phyloP scores from a whole-genome alignment of 495 filamentous ascomycete genomes.

The Amphirosellinia nigrospora region DNA sequence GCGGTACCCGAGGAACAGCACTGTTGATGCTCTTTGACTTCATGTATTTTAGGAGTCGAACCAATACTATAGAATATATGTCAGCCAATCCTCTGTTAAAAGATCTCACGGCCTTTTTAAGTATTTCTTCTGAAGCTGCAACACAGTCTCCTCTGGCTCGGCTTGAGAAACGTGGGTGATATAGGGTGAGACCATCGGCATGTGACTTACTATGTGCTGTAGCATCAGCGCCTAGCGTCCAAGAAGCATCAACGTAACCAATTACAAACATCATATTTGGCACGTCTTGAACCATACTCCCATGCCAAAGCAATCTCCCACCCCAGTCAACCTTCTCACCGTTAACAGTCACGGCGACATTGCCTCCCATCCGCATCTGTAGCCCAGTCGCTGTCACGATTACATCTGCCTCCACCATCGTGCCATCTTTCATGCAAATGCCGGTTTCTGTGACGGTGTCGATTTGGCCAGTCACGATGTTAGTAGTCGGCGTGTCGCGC shows the following conservation, averaged over 20 bases:
- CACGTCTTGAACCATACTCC: conserved; percentile 64
- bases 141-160: not conserved
- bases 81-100: not conserved
- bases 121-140: not conserved
- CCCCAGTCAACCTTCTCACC: conserved; percentile 54
- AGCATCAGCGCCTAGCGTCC: conserved; percentile 66
- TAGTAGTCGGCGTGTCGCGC: conserved; percentile 55
- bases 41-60: conserved; percentile 22
- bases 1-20: conserved; percentile 20
- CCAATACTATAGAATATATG: not conserved
- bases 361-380: conserved; percentile 59
- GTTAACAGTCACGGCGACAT: conserved; percentile 59
- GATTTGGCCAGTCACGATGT: conserved; percentile 73
- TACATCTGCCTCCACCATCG: conserved; percentile 67
- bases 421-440: conserved; percentile 63
- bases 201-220: conserved; percentile 45
- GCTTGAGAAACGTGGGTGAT: too few species aligned
- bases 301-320: conserved; percentile 62
- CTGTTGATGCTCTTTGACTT: conserved; percentile 27
- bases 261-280: conserved; percentile 63
- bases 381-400: conserved; percentile 80
- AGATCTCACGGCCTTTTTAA: not conserved
- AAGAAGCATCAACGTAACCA: conserved; percentile 64
- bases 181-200: not conserved
- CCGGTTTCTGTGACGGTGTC: conserved; percentile 64